Evolutionary conservation across 108 stramenopile species (phyloP), one percentile per base, ranked within the genome.

Genomic region (Cyclostephanos tholiformis): DNA sequence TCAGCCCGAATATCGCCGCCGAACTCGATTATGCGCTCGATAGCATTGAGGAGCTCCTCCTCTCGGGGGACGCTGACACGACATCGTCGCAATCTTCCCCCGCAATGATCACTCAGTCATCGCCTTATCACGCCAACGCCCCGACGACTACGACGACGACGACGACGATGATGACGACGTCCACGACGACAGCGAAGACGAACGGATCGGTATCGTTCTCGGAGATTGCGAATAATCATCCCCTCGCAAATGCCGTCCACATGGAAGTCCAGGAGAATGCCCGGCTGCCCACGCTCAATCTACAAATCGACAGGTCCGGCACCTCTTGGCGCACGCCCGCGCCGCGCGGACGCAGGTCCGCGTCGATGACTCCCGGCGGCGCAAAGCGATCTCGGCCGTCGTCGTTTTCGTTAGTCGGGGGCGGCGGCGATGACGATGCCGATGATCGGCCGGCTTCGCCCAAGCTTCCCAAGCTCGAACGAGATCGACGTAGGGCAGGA

Each of bases 241-340:
- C 35, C 65, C 38, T 61, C 1, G 22, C 52, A 51, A 90, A 90
- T 70, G 85, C 89, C 22, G 92, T 93, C 1, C 92, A 94, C 36
- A 94, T 94, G 89, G 87, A 90, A 30, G 66, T 90, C 0, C 93
- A 94, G 65, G 88, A 90, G 44, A 94, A 94, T 75, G 88, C 90
- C n/a, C 88, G 84, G 44, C 69, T 94, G 3, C 86, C 93, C 30
- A 89, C 86, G 0, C 88, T 88, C 48, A 85, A 87, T 46, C 52
- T 75, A 1, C 49, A 81, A 3, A 81, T 93, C n/a, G 86, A 93
- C 67, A 71, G 92, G 60, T 76, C 85, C 23, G 80, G 79, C 58
- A 55, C 76, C 7, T 51, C 75, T 14, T 62, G 77, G 63, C 76
- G 72, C 30, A 66, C 73, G 17, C 80, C 80, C 38, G 80, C 76